These are phyloP conservation scores for Dichomitus squalens DNA, from an alignment of 1,284 basidiomycete genomes.

Conservation along the genomic window DNA sequence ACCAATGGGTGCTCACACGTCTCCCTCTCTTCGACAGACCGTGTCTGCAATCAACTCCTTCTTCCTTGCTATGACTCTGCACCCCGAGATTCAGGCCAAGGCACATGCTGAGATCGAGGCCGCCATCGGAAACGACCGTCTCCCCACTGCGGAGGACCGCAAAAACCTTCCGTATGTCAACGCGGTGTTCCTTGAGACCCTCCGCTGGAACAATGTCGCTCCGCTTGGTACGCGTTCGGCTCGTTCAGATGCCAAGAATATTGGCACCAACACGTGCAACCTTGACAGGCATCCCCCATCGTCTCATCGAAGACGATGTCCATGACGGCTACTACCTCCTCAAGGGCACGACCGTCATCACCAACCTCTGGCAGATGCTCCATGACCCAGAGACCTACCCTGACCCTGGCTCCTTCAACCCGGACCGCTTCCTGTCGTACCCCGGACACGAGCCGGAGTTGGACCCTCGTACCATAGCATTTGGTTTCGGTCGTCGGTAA, in stretches of 20 bases:
- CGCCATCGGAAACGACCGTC: slow-evolving; percentile 31
- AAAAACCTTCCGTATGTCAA: slow-evolving; percentile 35
- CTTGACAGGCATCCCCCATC: slow-evolving; percentile 29
- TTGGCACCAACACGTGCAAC: background rate
- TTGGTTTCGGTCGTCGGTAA: slow-evolving; percentile 35
- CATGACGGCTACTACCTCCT: slow-evolving; percentile 34
- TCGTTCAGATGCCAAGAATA: background rate
- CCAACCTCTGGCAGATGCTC: slow-evolving; percentile 33
- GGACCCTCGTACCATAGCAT: slow-evolving; percentile 29
- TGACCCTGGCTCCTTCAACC: slow-evolving; percentile 33
- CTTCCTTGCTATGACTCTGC: slow-evolving; percentile 35
- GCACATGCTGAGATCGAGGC: slow-evolving; percentile 37
- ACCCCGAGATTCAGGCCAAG: slow-evolving; percentile 35
- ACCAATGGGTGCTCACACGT: background rate
- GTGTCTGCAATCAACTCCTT: slow-evolving; percentile 32
- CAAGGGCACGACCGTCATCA: slow-evolving; percentile 31
- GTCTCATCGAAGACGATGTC: slow-evolving; percentile 31
- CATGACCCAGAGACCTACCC: slow-evolving; percentile 32
- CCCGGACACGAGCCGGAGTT: slow-evolving; percentile 22
- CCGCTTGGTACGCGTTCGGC: slow-evolving; percentile 25
- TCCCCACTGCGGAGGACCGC: slow-evolving; percentile 36
- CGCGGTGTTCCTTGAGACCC: slow-evolving; percentile 33
- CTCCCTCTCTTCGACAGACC: slow-evolving; percentile 27
- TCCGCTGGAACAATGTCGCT: slow-evolving; percentile 34
- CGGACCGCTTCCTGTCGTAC: slow-evolving; percentile 30